phyloP scores from a whole-genome alignment of 306 rosid genomes.

The Pterocarpus macrocarpus region DNA sequence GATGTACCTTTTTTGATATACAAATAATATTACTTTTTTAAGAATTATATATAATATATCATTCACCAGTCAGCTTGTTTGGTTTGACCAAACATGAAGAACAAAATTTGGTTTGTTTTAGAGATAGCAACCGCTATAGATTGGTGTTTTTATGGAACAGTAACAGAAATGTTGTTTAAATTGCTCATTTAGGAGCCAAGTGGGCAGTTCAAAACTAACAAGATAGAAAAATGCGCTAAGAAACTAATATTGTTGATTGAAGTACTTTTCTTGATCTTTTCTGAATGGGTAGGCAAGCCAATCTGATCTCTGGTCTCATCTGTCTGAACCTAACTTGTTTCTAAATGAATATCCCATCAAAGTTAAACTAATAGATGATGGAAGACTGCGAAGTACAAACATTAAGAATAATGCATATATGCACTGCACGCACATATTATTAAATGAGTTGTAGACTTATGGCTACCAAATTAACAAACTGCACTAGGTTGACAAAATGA shows the following conservation, averaged over 20 bases:
- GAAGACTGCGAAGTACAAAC: background rate
- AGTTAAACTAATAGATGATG: background rate
- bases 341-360: background rate
- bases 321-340: background rate
- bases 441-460: background rate
- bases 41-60: too few relatives aligned
- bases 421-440: conserved; percentile 32
- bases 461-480: conserved; percentile 30
- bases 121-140: background rate
- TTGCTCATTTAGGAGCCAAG: conserved; percentile 2
- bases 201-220: background rate
- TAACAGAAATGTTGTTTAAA: background rate
- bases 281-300: background rate
- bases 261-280: background rate
- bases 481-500: conserved; percentile 29
- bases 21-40: too few relatives aligned
- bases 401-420: conserved; percentile 1
- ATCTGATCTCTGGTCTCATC: background rate
- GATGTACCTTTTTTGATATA: too few relatives aligned
- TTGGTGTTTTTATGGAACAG: background rate
- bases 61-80: background rate
- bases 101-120: background rate
- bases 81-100: background rate
- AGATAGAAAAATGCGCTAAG: background rate
- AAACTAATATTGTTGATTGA: background rate